These are phyloP conservation scores for Amanita pseudoporphyria DNA, from an alignment of 768 basidiomycete species.

Conservation along the genomic window DNA sequence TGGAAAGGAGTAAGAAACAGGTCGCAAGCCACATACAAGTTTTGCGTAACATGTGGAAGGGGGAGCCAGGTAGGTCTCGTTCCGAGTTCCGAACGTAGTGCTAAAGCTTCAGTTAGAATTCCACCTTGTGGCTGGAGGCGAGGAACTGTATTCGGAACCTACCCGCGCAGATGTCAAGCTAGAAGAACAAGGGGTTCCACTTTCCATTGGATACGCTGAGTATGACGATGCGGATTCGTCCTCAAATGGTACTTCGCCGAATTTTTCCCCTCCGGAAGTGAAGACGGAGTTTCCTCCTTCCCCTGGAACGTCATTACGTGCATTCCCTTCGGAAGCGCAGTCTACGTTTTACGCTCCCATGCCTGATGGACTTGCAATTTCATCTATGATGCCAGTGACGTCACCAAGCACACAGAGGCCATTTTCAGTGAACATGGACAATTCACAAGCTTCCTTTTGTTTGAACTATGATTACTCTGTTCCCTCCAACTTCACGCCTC, in stretches of 20 bases:
- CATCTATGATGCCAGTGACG: neutral
- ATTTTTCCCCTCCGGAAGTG: conserved; percentile 36
- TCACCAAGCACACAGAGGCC: neutral
- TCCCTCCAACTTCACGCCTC: neutral
- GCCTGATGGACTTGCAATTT: neutral
- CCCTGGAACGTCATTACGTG: conserved; percentile 27
- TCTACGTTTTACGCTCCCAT: conserved; percentile 1
- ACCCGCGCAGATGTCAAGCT: conserved; percentile 39
- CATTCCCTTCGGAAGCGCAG: conserved; percentile 19
- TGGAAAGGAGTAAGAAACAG: conserved; percentile 76
- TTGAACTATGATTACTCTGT: neutral
- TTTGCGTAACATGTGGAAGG: conserved; percentile 82
- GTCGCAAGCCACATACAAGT: conserved; percentile 88
- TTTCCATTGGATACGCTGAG: conserved; percentile 33
- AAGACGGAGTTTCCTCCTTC: conserved; percentile 37
- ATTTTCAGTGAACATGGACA: neutral
- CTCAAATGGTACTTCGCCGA: conserved; percentile 31
- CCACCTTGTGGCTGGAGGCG: conserved; percentile 72
- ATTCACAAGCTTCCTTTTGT: neutral
- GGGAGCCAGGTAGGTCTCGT: conserved; percentile 48
- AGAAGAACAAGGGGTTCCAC: conserved; percentile 40
- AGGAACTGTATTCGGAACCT: conserved; percentile 52
- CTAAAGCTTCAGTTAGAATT: conserved; percentile 38
- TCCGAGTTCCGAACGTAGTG: neutral
- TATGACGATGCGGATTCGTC: conserved; percentile 32